Conservation (phyloP, 2,329 filamentous ascomycete genomes). For the Septoria linicola region DNA sequence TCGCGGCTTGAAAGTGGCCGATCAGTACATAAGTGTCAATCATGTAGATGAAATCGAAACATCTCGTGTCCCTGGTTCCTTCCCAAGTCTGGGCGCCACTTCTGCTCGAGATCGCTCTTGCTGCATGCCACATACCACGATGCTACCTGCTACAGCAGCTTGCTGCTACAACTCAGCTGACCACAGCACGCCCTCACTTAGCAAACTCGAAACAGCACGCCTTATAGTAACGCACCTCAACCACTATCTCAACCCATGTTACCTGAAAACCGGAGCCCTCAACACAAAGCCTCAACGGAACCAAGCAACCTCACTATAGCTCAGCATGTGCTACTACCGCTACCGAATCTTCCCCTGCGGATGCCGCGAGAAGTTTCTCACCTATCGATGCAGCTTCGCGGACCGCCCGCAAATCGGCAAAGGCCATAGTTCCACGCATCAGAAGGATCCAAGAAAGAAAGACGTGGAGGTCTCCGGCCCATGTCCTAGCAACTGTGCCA, state of each 20-base stretch:
- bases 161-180: neutral
- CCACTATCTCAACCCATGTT: neutral
- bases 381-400: constrained; percentile 12
- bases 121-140: neutral
- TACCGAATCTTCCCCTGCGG: constrained; percentile 15
- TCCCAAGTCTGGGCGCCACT: no score
- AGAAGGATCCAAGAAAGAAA: constrained; percentile 6
- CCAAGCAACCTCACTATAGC: neutral
- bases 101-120: no score
- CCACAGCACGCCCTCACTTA: no score
- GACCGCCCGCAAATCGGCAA: constrained; percentile 9
- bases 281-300: constrained; percentile 8
- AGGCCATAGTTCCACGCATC: constrained; percentile 8
- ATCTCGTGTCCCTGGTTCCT: no score
- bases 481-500: constrained; percentile 3
- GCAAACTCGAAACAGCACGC: no score
- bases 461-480: neutral
- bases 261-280: constrained; percentile 1
- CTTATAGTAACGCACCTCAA: no score
- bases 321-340: constrained; percentile 18
- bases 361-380: constrained; percentile 13
- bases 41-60: no score
- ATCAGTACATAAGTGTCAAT: neutral
- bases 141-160: neutral
- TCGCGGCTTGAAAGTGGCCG: neutral